Conservation (phyloP, 306 rosid genomes). For the Glycine tomentella region DNA sequence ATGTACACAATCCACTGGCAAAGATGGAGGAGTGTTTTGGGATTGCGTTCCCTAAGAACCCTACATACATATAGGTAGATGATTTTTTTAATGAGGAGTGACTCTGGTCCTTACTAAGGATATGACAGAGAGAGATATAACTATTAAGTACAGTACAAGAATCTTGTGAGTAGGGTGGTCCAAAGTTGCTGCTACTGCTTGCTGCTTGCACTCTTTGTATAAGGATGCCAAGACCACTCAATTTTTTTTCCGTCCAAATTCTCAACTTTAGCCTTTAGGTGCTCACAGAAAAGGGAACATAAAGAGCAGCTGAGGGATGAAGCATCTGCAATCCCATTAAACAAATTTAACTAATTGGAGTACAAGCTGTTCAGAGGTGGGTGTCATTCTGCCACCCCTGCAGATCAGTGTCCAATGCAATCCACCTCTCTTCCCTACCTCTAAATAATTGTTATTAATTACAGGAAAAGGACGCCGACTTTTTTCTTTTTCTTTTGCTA, state of each 20-base stretch:
- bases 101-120: slow-evolving; percentile 46
- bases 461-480: slow-evolving; percentile 50
- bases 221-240: slow-evolving; percentile 41
- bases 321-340: slow-evolving; percentile 44
- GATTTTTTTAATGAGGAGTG: slow-evolving; percentile 37
- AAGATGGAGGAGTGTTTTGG: slow-evolving; percentile 38
- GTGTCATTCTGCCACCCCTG: slow-evolving; percentile 38
- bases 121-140: slow-evolving; percentile 28
- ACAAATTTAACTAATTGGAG: slow-evolving; percentile 36
- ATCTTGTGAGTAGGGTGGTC: slow-evolving; percentile 61
- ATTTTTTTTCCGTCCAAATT: slow-evolving; percentile 10
- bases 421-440: slow-evolving; percentile 19
- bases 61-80: slow-evolving; percentile 19
- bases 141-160: slow-evolving; percentile 23
- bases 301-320: slow-evolving; percentile 26
- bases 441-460: slow-evolving; percentile 36
- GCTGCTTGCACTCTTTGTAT: slow-evolving; percentile 40
- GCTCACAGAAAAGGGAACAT: slow-evolving; percentile 44
- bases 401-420: slow-evolving; percentile 42
- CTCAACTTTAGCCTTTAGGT: slow-evolving; percentile 35
- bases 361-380: slow-evolving; percentile 41
- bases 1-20: background rate
- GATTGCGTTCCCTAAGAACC: slow-evolving; percentile 50
- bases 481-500: slow-evolving; percentile 51
- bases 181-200: slow-evolving; percentile 42